Base-by-base conservation (phyloP, 441 rosid genomes). In the Populus trichocarpa region DNA sequence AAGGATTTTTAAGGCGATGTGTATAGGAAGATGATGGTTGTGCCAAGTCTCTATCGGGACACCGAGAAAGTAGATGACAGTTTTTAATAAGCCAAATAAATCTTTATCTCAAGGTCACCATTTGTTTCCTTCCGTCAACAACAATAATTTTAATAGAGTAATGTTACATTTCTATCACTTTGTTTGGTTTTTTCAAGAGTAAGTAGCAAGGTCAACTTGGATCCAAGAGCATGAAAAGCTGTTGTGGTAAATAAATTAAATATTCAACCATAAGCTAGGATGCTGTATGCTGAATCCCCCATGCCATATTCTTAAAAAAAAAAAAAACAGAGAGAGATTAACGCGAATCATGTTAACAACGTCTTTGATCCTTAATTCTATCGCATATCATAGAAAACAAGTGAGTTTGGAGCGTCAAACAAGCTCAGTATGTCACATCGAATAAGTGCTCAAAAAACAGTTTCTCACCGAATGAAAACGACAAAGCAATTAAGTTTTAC, bases 11-110 rank as follows among this genome's bases (percentile, higher is more conserved):
- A 81, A 76, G 79, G 78, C 65, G 32, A 36, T 75, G 75, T 72
- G 78, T 40, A 77, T 35, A 20, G 69, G 77, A 72, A 70, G 73
- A 67, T 59, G 78, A 70, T 64, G 40, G 72, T 30, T 53, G 72
- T 40, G 86, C 80, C 70, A 72, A 68, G 87, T 81, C 89, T 74
- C 81, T 71, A 74, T 84, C 87, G 81, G 61, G 84, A 74, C 83
- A 79, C 80, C 78, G 53, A 75, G 69, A 75, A 77, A 75, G 75
- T 71, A 68, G 71, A 78, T 64, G 70, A 18, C 78, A 12, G 64
- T 42, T 81, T 83, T 75, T 73, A 81, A 73, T 71, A 70, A 69
- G 74, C 84, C 83, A 79, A 75, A 79, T 13, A 79, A 33, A 75
- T 70, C 80, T 72, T 72, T 53, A 65, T 79, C 78, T 26, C 82